phyloP scores from a whole-genome alignment of 2,329 filamentous ascomycete genomes.

The Myriosclerotinia scirpicola region DNA sequence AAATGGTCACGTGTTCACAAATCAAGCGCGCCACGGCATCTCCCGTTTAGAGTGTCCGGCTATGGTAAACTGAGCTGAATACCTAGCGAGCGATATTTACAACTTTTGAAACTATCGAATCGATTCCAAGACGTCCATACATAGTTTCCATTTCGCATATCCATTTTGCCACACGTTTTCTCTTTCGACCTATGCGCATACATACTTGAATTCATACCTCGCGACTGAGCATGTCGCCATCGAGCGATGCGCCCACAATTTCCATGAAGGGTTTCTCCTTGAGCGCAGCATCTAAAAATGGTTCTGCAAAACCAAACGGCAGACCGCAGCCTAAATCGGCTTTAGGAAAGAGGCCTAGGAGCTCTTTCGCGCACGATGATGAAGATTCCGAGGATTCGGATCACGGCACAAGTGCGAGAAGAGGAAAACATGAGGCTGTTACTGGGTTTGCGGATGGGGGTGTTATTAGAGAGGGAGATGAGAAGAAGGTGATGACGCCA shows the following conservation, averaged over 20 bases:
- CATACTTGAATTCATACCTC: constrained; percentile 2
- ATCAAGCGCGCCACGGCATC: neutral
- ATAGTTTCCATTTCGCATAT: neutral
- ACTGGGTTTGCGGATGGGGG: constrained; percentile 53
- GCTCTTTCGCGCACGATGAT: constrained; percentile 58
- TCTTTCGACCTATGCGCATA: neutral
- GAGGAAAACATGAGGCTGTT: constrained; percentile 48
- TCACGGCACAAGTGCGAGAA: constrained; percentile 45
- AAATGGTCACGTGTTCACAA: neutral
- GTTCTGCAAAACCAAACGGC: constrained; percentile 32
- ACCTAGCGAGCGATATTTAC: too few species aligned
- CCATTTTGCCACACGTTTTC: neutral
- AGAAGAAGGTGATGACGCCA: constrained; percentile 35
- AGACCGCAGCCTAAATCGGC: constrained; percentile 34
- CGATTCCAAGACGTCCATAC: neutral
- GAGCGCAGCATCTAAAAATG: constrained; percentile 39
- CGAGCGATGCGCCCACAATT: constrained; percentile 38
- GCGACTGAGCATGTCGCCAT: constrained; percentile 32
- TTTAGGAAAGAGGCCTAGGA: constrained; percentile 46
- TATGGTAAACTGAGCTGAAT: neutral
- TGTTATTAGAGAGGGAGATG: constrained; percentile 42
- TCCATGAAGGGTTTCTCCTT: constrained; percentile 45
- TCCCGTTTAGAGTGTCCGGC: neutral
- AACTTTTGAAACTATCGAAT: neutral
- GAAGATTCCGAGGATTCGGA: constrained; percentile 50